A percentile compares a stretch with the other conserved stretches of the same genome.
These are phyloP conservation scores for Blastobotrys arbuscula DNA, from an alignment of 1,139 yeast genomes.

Conservation along the genomic window DNA sequence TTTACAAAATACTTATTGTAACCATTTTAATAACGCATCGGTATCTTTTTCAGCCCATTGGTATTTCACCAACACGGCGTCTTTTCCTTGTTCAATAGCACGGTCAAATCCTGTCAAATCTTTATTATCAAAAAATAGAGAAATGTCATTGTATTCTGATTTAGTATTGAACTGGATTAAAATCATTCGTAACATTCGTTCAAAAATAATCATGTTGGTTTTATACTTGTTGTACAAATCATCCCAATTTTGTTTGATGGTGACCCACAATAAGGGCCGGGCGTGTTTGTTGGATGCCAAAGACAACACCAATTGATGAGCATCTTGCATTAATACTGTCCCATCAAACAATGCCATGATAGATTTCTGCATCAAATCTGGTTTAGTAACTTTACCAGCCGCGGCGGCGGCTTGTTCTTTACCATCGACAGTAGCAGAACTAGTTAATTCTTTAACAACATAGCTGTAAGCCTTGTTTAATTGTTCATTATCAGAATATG, in stretches of 20 bases:
- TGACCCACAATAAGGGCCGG: slow-evolving; percentile 51
- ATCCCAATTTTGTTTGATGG: slow-evolving; percentile 50
- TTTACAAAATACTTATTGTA: slow-evolving; percentile 12
- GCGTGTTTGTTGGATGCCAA: slow-evolving; percentile 48
- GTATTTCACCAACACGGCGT: slow-evolving; percentile 26
- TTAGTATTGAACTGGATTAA: slow-evolving; percentile 44
- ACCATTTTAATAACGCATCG: slow-evolving; percentile 32
- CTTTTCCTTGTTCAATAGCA: slow-evolving; percentile 32
- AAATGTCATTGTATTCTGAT: slow-evolving; percentile 43
- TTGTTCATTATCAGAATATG: slow-evolving; percentile 36
- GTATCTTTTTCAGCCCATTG: slow-evolving; percentile 32
- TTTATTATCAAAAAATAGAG: slow-evolving; percentile 47
- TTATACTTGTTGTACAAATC: slow-evolving; percentile 45
- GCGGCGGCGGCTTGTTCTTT: slow-evolving; percentile 60
- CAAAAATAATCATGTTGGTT: slow-evolving; percentile 56
- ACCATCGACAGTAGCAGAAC: slow-evolving; percentile 61
- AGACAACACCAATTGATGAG: slow-evolving; percentile 51
- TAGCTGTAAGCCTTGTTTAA: slow-evolving; percentile 41
- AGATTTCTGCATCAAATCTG: slow-evolving; percentile 37
- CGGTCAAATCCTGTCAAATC: slow-evolving; percentile 43
- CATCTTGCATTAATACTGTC: slow-evolving; percentile 63
- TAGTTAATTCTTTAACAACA: slow-evolving; percentile 45
- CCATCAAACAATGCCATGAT: slow-evolving; percentile 39
- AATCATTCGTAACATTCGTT: slow-evolving; percentile 54
- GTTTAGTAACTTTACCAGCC: slow-evolving; percentile 50